Conservation (phyloP, 164 flowering plant species). For the Umbellularia californica region DNA sequence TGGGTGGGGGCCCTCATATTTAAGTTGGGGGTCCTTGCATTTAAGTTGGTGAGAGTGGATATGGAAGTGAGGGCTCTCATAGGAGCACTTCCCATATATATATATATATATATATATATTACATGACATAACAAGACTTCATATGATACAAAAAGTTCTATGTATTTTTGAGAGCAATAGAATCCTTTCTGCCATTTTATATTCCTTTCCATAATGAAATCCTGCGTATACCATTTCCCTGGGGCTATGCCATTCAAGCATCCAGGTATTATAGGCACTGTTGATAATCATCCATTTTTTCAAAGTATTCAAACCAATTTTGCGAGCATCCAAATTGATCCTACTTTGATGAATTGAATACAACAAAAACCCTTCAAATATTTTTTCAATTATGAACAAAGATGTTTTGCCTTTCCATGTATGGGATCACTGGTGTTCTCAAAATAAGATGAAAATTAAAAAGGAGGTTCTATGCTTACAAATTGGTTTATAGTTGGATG, state of each 20-base stretch:
- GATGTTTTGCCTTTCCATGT: background rate
- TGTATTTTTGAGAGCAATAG: no score
- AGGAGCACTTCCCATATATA: no score
- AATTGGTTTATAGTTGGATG: constrained; percentile 89
- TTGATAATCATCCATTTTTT: background rate
- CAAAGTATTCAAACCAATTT: background rate
- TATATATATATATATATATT: no score
- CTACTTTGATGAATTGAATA: background rate
- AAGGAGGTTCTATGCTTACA: constrained; percentile 36
- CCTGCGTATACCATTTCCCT: background rate
- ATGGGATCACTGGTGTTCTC: background rate
- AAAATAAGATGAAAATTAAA: background rate
- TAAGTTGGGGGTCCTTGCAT: no score
- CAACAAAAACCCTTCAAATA: background rate
- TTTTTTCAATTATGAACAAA: background rate
- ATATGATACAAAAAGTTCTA: background rate
- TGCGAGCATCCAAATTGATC: no score
- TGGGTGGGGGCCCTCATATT: no score
- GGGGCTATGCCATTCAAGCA: background rate
- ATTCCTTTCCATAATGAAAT: no score
- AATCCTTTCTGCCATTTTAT: no score
- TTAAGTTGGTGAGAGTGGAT: no score
- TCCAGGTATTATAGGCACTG: background rate
- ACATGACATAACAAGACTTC: no score
- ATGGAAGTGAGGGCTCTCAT: no score